A percentile compares a stretch with the other conserved stretches of the same genome.
Evolutionary conservation across 305 asterid species (phyloP).

Genomic region (Fraxinus baroniana): DNA sequence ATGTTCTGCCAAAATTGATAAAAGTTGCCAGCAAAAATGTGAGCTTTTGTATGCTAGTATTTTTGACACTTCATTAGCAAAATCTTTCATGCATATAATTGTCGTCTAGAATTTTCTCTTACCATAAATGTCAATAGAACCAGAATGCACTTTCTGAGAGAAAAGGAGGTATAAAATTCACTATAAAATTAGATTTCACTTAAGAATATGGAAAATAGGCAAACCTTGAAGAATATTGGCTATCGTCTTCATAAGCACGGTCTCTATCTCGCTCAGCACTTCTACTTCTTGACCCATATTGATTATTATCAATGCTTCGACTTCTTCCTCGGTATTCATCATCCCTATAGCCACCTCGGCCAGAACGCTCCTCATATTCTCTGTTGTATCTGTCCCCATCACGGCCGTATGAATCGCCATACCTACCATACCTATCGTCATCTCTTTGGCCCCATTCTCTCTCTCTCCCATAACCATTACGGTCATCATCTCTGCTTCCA

Average conservation of each 20-base stretch:
- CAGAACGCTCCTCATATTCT: constrained; percentile 65
- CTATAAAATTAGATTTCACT: constrained; percentile 8
- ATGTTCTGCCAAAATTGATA: neutral
- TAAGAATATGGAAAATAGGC: constrained; percentile 18
- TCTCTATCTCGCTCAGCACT: constrained; percentile 71
- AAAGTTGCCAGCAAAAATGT: neutral
- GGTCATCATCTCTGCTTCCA: constrained; percentile 59
- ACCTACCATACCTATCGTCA: constrained; percentile 53
- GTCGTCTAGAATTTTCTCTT: neutral
- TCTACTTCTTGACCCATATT: constrained; percentile 71
- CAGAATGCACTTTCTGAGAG: neutral
- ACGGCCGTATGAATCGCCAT: constrained; percentile 60
- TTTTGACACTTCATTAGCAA: neutral
- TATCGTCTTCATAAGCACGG: constrained; percentile 68
- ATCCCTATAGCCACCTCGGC: constrained; percentile 64
- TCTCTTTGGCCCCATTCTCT: constrained; percentile 55
- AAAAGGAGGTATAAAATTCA: neutral
- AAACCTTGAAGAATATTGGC: constrained; percentile 83
- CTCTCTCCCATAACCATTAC: constrained; percentile 61
- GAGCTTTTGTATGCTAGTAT: neutral
- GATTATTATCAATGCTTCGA: constrained; percentile 54
- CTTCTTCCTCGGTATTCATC: constrained; percentile 68
- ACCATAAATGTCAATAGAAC: neutral
- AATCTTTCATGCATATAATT: neutral
- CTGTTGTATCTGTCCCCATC: constrained; percentile 70